phyloP scores from a whole-genome alignment of 2,329 filamentous ascomycete genomes.

The Lasiodiplodia hormozganensis region DNA sequence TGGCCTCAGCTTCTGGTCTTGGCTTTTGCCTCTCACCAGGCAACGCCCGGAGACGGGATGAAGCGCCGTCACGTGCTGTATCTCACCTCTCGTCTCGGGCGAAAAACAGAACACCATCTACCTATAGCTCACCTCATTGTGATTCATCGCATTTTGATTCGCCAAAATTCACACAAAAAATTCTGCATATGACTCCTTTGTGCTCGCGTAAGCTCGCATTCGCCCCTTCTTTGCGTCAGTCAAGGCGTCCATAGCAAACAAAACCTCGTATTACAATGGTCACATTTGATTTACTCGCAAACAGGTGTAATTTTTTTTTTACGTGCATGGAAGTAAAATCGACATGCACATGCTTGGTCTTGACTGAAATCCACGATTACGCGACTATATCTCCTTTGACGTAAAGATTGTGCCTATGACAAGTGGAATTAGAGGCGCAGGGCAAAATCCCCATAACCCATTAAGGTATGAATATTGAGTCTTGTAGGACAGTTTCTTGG shows the following conservation, averaged over 20 bases:
- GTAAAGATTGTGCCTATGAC: too few species aligned
- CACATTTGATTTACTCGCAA: neutral
- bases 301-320: too few species aligned
- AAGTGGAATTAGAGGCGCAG: too few species aligned
- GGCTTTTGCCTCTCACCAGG: conserved; percentile 17
- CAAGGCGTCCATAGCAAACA: conserved; percentile 21
- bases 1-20: conserved; percentile 26
- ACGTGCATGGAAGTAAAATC: too few species aligned
- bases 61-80: neutral
- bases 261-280: neutral
- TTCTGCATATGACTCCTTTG: neutral
- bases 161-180: neutral
- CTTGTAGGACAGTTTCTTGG: too few species aligned
- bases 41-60: neutral
- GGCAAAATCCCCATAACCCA: too few species aligned
- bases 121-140: neutral
- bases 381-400: too few species aligned
- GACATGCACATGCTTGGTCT: too few species aligned
- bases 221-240: neutral
- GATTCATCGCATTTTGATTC: neutral
- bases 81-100: neutral
- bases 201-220: conserved; percentile 7
- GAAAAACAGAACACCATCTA: neutral
- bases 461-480: too few species aligned
- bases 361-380: too few species aligned